Conservation (phyloP, 2,329 filamentous ascomycete genomes). For the Botrytis hyacinthi region DNA sequence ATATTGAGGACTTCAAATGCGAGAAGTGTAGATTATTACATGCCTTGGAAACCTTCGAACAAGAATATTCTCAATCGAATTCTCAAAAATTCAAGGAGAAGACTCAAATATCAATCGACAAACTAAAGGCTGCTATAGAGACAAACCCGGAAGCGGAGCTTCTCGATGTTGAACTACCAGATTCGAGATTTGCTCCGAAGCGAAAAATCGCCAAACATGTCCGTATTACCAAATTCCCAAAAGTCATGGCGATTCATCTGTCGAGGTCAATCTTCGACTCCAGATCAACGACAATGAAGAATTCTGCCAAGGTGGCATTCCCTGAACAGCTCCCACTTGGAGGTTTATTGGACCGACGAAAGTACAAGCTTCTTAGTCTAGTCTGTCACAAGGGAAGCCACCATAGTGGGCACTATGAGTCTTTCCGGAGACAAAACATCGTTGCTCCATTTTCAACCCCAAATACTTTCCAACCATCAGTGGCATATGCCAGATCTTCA, state of each 20-base stretch:
- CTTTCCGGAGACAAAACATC: slow-evolving; percentile 82
- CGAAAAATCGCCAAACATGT: slow-evolving; percentile 84
- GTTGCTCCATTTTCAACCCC: slow-evolving; percentile 79
- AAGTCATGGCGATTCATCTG: slow-evolving; percentile 85
- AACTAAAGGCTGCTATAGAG: slow-evolving; percentile 68
- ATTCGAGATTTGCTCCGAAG: slow-evolving; percentile 71
- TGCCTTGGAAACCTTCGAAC: slow-evolving; percentile 62
- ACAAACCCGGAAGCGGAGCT: slow-evolving; percentile 77
- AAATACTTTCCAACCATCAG: slow-evolving; percentile 72
- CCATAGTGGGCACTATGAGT: slow-evolving; percentile 95
- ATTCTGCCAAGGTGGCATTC: slow-evolving; percentile 89
- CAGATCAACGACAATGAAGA: slow-evolving; percentile 74
- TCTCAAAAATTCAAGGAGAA: slow-evolving; percentile 51
- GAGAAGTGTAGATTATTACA: slow-evolving; percentile 87
- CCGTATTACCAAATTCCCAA: slow-evolving; percentile 82
- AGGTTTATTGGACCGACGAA: slow-evolving; percentile 71
- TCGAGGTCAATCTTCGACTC: slow-evolving; percentile 89
- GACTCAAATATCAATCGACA: slow-evolving; percentile 59
- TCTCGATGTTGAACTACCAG: slow-evolving; percentile 70
- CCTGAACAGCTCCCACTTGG: slow-evolving; percentile 84
- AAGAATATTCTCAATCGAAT: slow-evolving; percentile 54
- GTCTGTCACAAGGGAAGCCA: slow-evolving; percentile 96
- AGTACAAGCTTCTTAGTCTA: slow-evolving; percentile 80
- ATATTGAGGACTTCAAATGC: slow-evolving; percentile 96
- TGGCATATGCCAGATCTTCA: slow-evolving; percentile 53